These are phyloP conservation scores for Lentinula sp. DNA, from an alignment of 768 basidiomycete genomes.

Conservation along the genomic window DNA sequence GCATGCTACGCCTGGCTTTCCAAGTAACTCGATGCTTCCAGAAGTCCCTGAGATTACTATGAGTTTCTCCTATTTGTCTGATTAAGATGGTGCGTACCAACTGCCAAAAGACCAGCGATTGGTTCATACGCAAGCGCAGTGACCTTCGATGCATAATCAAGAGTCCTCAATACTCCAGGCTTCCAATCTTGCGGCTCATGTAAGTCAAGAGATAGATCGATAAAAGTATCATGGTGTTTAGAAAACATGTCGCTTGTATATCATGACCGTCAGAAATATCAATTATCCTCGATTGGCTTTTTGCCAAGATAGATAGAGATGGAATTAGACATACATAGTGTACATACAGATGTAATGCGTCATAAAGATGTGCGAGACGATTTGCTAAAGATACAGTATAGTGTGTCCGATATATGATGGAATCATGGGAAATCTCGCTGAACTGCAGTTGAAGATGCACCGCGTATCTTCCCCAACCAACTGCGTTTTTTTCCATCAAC, in stretches of 20 bases:
- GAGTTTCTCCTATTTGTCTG: constrained; percentile 1
- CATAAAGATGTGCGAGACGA: background rate
- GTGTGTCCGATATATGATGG: constrained; percentile 9
- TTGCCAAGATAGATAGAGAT: background rate
- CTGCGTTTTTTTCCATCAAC: constrained; percentile 49
- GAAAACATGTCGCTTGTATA: constrained; percentile 28
- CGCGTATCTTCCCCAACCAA: constrained; percentile 70
- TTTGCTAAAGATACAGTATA: constrained; percentile 4
- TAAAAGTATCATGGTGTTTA: constrained; percentile 25
- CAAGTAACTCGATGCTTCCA: constrained; percentile 59
- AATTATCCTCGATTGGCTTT: background rate
- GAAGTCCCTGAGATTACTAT: constrained; percentile 45
- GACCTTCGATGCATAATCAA: constrained; percentile 47
- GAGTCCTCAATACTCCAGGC: constrained; percentile 37
- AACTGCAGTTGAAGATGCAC: constrained; percentile 30
- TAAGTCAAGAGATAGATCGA: constrained; percentile 54
- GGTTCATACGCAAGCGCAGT: constrained; percentile 54
- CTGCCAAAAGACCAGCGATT: constrained; percentile 51
- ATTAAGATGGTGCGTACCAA: constrained; percentile 30
- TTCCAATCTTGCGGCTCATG: constrained; percentile 56
- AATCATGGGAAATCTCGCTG: constrained; percentile 13
- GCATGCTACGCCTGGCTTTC: constrained; percentile 57
- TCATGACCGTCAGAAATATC: background rate
- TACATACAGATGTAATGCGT: background rate
- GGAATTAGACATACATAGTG: background rate